These are phyloP conservation scores for Yamadazyma sp. DNA, from an alignment of 805 yeast genomes.

Conservation along the genomic window DNA sequence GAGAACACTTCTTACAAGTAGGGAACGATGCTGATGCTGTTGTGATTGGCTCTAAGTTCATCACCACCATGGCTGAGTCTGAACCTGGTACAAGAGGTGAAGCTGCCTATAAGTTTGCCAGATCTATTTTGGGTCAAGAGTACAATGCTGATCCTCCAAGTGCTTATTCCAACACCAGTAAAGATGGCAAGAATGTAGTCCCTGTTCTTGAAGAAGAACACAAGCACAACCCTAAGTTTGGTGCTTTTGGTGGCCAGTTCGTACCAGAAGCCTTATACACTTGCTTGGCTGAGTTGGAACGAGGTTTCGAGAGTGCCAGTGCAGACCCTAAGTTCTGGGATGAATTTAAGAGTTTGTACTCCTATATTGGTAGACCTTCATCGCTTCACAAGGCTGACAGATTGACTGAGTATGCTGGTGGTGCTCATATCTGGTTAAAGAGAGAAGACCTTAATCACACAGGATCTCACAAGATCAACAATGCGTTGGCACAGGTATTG, in stretches of 20 bases:
- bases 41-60: constrained; percentile 88
- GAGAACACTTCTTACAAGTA: constrained; percentile 82
- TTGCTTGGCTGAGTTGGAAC: constrained; percentile 85
- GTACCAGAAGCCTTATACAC: constrained; percentile 96
- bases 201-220: constrained; percentile 55
- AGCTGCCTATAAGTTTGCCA: constrained; percentile 65
- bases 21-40: constrained; percentile 90
- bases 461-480: constrained; percentile 85
- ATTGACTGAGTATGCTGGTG: constrained; percentile 86
- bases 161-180: constrained; percentile 20
- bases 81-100: constrained; percentile 58
- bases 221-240: constrained; percentile 76
- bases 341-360: constrained; percentile 79
- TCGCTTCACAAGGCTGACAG: constrained; percentile 88
- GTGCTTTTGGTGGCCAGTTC: constrained; percentile 97
- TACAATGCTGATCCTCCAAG: constrained; percentile 30
- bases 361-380: constrained; percentile 96
- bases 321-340: constrained; percentile 94
- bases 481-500: constrained; percentile 79
- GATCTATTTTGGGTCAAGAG: constrained; percentile 64
- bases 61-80: constrained; percentile 67
- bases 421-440: constrained; percentile 92
- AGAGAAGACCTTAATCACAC: constrained; percentile 94
- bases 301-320: constrained; percentile 81
- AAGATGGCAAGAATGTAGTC: constrained; percentile 29